Evolutionary conservation across 768 basidiomycete genomes (phyloP).

Genomic region (Kwoniella bestiolae): DNA sequence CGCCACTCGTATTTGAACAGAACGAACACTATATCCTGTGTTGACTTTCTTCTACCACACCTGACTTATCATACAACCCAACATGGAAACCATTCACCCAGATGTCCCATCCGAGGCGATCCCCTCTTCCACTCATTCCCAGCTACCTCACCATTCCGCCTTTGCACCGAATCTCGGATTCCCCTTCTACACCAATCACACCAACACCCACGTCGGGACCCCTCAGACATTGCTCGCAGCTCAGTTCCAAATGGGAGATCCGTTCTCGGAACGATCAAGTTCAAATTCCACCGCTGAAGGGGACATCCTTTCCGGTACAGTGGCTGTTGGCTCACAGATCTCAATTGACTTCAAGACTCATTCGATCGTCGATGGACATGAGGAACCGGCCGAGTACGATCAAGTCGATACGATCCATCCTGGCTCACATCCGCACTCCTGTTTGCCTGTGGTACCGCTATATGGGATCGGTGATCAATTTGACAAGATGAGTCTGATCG

Average conservation of each 20-base stretch:
- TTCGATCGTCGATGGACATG: too few species aligned
- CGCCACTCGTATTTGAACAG: too few species aligned
- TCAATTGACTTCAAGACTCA: neutral
- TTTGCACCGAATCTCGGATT: neutral
- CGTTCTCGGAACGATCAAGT: neutral
- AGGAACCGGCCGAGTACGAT: too few species aligned
- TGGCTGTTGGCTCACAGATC: neutral
- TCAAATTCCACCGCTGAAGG: neutral
- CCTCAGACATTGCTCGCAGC: neutral
- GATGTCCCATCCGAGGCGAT: neutral
- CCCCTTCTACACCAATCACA: neutral
- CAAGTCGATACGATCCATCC: too few species aligned
- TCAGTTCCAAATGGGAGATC: neutral
- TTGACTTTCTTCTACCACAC: too few species aligned
- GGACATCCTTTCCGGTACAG: too few species aligned
- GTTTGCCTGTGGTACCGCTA: too few species aligned
- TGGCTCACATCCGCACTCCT: too few species aligned
- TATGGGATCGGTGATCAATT: too few species aligned
- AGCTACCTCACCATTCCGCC: neutral
- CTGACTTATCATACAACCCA: neutral
- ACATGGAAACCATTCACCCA: neutral
- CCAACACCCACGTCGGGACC: neutral
- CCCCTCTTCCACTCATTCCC: neutral
- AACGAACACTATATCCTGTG: too few species aligned
- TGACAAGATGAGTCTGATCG: too few species aligned